phyloP scores from a whole-genome alignment of 306 rosid genomes.

The Cucumis hystrix region DNA sequence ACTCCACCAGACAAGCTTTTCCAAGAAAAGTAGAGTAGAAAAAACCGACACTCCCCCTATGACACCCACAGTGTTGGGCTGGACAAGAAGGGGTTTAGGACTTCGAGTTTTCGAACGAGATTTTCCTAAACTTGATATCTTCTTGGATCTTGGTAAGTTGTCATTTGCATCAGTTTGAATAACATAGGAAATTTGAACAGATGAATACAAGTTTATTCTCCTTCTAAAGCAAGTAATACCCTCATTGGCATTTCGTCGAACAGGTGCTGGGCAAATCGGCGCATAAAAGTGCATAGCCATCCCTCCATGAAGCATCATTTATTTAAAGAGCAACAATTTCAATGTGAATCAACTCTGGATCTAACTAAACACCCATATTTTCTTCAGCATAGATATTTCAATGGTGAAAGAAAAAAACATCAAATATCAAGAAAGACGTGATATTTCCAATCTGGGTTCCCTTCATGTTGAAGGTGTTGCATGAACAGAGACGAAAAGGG shows the following conservation, averaged over 20 bases:
- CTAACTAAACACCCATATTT: too few species aligned
- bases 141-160: constrained; percentile 18
- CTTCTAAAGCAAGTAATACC: constrained; percentile 13
- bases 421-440: not conserved
- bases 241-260: constrained; percentile 14
- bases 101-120: constrained; percentile 15
- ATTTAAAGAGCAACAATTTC: not conserved
- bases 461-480: not conserved
- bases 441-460: not conserved
- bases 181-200: constrained; percentile 26
- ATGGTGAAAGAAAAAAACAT: too few species aligned
- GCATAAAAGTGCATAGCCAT: constrained; percentile 23
- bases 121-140: constrained; percentile 9
- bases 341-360: not conserved
- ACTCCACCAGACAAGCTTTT: constrained; percentile 70
- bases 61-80: constrained; percentile 58
- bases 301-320: constrained; percentile 22
- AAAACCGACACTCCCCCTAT: constrained; percentile 65
- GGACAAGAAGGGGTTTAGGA: constrained; percentile 24
- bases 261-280: constrained; percentile 18
- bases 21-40: constrained; percentile 71
- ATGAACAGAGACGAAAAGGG: not conserved
- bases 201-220: constrained; percentile 17
- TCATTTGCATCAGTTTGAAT: constrained; percentile 32
- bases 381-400: too few species aligned